Evolutionary conservation across 1,284 basidiomycete genomes (phyloP), one percentile per base, ranked within the genome.

Genomic region (Leccinum fuscescens): DNA sequence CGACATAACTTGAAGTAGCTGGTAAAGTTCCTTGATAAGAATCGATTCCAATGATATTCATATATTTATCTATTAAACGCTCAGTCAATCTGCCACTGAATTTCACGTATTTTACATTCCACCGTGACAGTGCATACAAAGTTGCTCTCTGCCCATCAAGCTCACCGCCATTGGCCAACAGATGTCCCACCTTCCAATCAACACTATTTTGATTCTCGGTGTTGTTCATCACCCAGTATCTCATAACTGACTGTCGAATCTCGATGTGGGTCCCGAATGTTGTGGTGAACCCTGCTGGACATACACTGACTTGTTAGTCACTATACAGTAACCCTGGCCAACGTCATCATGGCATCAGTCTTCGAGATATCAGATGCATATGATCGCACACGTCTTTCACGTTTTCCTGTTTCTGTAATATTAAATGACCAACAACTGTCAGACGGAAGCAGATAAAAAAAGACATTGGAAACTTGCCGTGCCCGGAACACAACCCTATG

Each of bases 361-460:
- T 15, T 58, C 29, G 15, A 55, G 27, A 33, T 37, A 62, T 35
- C 31, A 9, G 33, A 35, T 15, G 29, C 29, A 31, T 31, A 31
- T 31, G 29, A 6, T 48, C 9, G 12, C 17, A 5, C 11, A 48
- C 7, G 15, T 20, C 42, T 46, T 58, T 50, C 56, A 9, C 4
- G 56, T 31, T 59, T 31, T 55, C 62, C 50, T 44, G 54, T 27
- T 51, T 60, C 6, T 39, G 61, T 12, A 17, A 44, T 17, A 52
- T 48, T 12, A 85, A 67, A 75, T 78, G 20, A 73, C 69, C 55
- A 35, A 35, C 33, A 35, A 14, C 44, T 3, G 14, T 48, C 46
- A 7, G 12, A 46, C 44, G 44, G 44, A 48, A 7, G 6, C 20
- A 22, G 11, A 46, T 20, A 46, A 20, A 14, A 7, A 12, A 44